Percentiles rank a stretch among this genome's conserved stretches.
Evolutionary conservation across 768 basidiomycete genomes (phyloP).

Genomic region (Rickenella mellea): DNA sequence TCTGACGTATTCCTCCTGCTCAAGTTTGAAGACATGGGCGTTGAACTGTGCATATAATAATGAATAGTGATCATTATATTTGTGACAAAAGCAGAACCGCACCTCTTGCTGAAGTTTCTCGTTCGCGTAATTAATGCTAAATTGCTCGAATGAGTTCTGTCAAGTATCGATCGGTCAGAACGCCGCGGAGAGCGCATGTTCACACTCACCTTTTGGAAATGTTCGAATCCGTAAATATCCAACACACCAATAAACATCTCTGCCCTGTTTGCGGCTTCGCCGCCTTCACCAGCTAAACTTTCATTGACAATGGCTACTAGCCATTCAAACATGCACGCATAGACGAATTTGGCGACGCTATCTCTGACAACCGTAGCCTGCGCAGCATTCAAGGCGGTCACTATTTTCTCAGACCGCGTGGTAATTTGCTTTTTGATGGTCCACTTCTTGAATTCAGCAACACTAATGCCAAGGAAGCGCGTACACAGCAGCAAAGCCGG

Average conservation of each 20-base stretch:
- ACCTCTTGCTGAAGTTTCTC: constrained; percentile 98
- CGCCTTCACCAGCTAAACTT: constrained; percentile 89
- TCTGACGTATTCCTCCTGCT: constrained; percentile 98
- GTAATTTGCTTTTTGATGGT: constrained; percentile 95
- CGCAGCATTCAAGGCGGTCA: constrained; percentile 73
- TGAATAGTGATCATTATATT: constrained; percentile 11
- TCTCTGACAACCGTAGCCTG: constrained; percentile 94
- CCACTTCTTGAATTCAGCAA: constrained; percentile 97
- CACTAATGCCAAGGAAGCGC: constrained; percentile 81
- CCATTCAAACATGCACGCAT: constrained; percentile 99
- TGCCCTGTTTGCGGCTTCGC: constrained; percentile 79
- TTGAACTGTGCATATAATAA: constrained; percentile 60
- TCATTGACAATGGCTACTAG: constrained; percentile 96
- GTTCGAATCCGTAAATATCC: constrained; percentile 96
- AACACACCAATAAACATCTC: constrained; percentile 99
- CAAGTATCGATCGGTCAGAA: not conserved
- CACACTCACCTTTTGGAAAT: constrained; percentile 76
- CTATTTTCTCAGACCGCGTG: constrained; percentile 92
- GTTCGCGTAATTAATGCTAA: constrained; percentile 99
- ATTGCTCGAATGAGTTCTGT: constrained; percentile 91
- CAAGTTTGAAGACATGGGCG: constrained; percentile 97
- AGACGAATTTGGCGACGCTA: constrained; percentile 96
- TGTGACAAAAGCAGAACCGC: constrained; percentile 9
- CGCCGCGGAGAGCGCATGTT: not conserved
- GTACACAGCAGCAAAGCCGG: constrained; percentile 72